Conservation (phyloP, 371 early-diverging fungal genomes). For the Mortierella sp. region DNA sequence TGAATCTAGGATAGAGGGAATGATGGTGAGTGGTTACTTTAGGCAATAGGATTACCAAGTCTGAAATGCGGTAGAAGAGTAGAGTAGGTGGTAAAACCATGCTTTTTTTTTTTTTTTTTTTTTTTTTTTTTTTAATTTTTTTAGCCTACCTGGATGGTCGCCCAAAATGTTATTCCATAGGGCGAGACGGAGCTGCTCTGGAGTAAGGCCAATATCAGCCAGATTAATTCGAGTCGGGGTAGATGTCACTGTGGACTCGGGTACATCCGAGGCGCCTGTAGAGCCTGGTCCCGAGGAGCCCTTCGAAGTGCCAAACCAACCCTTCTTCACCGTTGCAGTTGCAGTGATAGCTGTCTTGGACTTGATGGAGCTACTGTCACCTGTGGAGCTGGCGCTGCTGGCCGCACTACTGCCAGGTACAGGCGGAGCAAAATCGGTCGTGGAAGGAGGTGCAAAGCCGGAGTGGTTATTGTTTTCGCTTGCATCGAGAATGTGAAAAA, state of each 20-base stretch:
- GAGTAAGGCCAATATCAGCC: slow-evolving; percentile 38
- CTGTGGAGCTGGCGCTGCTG: background rate
- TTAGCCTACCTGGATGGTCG: slow-evolving; percentile 31
- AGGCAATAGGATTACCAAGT: background rate
- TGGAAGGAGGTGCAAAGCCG: slow-evolving; percentile 5
- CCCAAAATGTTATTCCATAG: slow-evolving; percentile 41
- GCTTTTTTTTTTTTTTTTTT: background rate
- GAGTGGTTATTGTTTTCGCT: slow-evolving; percentile 17
- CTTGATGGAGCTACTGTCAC: slow-evolving; percentile 32
- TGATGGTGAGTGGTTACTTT: slow-evolving; percentile 32
- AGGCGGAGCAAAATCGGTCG: background rate
- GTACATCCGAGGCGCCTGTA: slow-evolving; percentile 11
- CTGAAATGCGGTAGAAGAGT: background rate
- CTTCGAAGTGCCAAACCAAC: slow-evolving; percentile 50
- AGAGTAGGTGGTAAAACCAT: background rate
- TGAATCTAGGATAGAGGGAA: slow-evolving; percentile 65
- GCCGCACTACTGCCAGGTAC: background rate
- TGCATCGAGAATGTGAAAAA: slow-evolving; percentile 61
- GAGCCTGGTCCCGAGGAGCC: slow-evolving; percentile 63
- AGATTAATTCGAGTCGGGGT: slow-evolving; percentile 55
- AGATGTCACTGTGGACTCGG: slow-evolving; percentile 13
- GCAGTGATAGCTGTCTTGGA: slow-evolving; percentile 44
- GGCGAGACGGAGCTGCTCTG: slow-evolving; percentile 22
- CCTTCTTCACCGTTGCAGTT: slow-evolving; percentile 31
- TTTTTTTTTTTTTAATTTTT: background rate